phyloP scores from a whole-genome alignment of 2,329 filamentous ascomycete species.

The Metarhizium rileyi region DNA sequence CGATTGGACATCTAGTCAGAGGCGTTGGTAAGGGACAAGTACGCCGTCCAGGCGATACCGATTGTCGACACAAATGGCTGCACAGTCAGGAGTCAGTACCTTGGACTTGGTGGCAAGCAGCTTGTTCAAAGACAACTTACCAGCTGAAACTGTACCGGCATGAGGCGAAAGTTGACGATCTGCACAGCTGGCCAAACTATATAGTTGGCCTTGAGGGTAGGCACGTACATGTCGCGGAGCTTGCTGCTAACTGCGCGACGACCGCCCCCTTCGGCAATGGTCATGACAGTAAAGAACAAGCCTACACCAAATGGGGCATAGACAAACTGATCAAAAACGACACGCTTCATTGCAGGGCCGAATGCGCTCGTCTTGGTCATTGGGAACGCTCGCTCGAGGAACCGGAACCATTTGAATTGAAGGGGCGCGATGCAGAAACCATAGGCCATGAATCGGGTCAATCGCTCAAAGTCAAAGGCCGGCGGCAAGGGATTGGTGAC shows the following conservation, averaged over 20 bases:
- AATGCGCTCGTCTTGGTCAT: constrained; percentile 69
- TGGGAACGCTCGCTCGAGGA: constrained; percentile 73
- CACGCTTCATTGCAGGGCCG: constrained; percentile 74
- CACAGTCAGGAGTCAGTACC: neutral
- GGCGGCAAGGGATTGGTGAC: constrained; percentile 55
- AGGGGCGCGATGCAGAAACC: constrained; percentile 92
- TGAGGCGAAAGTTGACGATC: constrained; percentile 89
- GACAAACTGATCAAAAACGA: constrained; percentile 84
- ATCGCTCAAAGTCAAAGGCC: constrained; percentile 88
- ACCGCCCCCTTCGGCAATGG: constrained; percentile 84
- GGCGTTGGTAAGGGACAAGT: constrained; percentile 85
- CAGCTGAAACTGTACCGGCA: constrained; percentile 94
- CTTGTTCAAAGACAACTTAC: constrained; percentile 39
- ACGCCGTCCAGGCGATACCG: constrained; percentile 96
- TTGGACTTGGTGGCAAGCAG: neutral
- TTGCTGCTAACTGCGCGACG: constrained; percentile 70
- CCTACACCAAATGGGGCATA: constrained; percentile 86
- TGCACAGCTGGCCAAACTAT: constrained; percentile 93
- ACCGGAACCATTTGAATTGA: constrained; percentile 93
- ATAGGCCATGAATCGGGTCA: constrained; percentile 94
- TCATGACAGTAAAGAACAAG: constrained; percentile 94
- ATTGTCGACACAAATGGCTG: constrained; percentile 93
- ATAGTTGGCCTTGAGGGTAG: constrained; percentile 91
- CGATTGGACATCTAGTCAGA: constrained; percentile 48
- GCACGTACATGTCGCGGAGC: constrained; percentile 86